Evolutionary conservation across 73 alveolate genomes (phyloP).

Genomic region (Paramecium bursaria): DNA sequence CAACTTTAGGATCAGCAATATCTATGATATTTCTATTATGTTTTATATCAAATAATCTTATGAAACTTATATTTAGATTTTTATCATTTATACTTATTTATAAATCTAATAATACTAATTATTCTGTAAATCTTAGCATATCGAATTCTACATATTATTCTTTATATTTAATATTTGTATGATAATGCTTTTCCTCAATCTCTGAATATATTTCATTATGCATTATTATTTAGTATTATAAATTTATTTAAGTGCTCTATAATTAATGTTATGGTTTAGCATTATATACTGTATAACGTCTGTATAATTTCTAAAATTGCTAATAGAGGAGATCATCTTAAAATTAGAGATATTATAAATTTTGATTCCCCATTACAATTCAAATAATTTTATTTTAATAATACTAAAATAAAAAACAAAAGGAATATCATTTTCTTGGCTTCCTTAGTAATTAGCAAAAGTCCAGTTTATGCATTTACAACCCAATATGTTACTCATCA

Average conservation of each 20-base stretch:
- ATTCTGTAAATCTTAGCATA: conserved; percentile 1
- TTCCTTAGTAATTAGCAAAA: conserved; percentile 53
- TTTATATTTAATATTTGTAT: conserved; percentile 25
- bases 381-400: no score
- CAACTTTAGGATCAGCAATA: conserved; percentile 10
- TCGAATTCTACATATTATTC: conserved; percentile 11
- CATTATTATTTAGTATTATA: conserved; percentile 1
- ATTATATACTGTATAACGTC: no score
- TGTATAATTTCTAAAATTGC: no score
- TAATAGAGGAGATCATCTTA: no score
- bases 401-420: no score
- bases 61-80: background rate
- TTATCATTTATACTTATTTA: background rate
- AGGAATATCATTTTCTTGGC: no score
- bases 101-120: background rate
- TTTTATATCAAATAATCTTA: conserved; percentile 6
- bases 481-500: conserved; percentile 25
- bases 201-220: conserved; percentile 45
- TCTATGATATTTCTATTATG: conserved; percentile 1
- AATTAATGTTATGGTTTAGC: no score
- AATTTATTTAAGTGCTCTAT: background rate
- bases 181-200: conserved; percentile 6
- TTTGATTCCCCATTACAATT: no score
- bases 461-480: background rate
- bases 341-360: no score